phyloP scores from a whole-genome alignment of 2,329 filamentous ascomycete species.

The Periconia sp. region DNA sequence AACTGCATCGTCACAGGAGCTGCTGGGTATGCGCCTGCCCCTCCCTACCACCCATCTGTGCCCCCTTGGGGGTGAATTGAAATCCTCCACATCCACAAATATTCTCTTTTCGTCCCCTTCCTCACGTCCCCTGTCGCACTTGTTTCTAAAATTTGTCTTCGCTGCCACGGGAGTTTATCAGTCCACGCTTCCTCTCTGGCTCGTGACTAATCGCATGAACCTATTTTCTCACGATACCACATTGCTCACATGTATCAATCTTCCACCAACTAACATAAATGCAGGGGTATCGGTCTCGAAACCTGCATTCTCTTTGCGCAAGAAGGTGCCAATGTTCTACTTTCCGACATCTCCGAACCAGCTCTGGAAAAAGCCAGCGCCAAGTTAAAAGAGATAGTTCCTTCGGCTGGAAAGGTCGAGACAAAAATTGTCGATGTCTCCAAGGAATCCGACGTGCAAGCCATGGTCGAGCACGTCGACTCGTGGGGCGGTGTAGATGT shows the following conservation, averaged over 20 bases:
- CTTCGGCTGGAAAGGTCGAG: slow-evolving; percentile 61
- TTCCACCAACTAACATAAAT: slow-evolving; percentile 17
- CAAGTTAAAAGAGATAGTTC: slow-evolving; percentile 74
- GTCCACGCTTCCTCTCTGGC: background rate
- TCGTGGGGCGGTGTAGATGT: slow-evolving; percentile 85
- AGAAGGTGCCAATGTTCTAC: slow-evolving; percentile 82
- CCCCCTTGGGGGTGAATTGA: background rate
- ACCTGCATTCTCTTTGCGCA: slow-evolving; percentile 86
- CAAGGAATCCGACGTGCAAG: slow-evolving; percentile 77
- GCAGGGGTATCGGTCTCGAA: slow-evolving; percentile 88
- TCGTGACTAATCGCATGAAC: background rate
- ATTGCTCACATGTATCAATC: background rate
- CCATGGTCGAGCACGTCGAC: slow-evolving; percentile 74
- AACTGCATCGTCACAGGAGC: slow-evolving; percentile 80
- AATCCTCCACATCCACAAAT: background rate
- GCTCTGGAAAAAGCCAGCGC: slow-evolving; percentile 75
- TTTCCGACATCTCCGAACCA: slow-evolving; percentile 80
- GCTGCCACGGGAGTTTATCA: background rate
- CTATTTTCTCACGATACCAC: too few species aligned
- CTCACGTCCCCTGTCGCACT: too few species aligned
- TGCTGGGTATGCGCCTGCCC: slow-evolving; percentile 66
- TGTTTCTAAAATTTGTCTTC: background rate
- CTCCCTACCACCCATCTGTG: background rate
- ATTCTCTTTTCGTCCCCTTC: background rate
- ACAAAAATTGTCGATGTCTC: slow-evolving; percentile 75